phyloP scores from a whole-genome alignment of 2,329 filamentous ascomycete species.

The Clonostachys rosea region DNA sequence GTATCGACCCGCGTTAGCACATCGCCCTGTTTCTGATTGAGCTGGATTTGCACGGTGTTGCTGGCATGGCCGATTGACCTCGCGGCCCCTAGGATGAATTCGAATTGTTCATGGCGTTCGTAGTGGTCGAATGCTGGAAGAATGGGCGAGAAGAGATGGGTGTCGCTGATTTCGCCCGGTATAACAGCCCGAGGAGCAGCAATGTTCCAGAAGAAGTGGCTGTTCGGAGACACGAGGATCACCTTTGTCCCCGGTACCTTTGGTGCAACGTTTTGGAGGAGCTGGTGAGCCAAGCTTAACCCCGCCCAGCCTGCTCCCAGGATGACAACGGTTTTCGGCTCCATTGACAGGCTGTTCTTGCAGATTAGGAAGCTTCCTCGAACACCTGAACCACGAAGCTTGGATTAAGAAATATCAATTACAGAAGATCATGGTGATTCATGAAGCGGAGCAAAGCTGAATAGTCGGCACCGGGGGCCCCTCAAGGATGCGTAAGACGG shows the following conservation, averaged over 20 bases:
- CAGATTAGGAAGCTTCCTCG: no score
- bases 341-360: no score
- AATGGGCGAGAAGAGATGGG: constrained; percentile 40
- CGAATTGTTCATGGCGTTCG: constrained; percentile 28
- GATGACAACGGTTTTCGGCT: constrained; percentile 38
- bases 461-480: no score
- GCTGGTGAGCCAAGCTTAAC: constrained; percentile 42
- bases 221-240: constrained; percentile 46
- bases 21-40: constrained; percentile 14
- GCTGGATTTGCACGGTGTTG: constrained; percentile 28
- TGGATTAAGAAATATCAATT: no score
- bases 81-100: constrained; percentile 44
- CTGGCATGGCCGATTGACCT: constrained; percentile 21
- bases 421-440: no score
- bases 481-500: no score
- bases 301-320: constrained; percentile 48
- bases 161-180: constrained; percentile 38
- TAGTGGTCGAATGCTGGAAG: constrained; percentile 38
- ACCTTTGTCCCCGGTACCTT: constrained; percentile 38
- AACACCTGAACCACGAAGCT: no score
- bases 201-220: constrained; percentile 51
- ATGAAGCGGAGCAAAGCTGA: no score
- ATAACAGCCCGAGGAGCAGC: constrained; percentile 48
- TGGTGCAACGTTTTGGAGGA: constrained; percentile 36
- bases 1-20: constrained; percentile 5